These are phyloP conservation scores for Ogataea hybrid DNA, from an alignment of 1,139 yeast genomes.

Conservation along the genomic window DNA sequence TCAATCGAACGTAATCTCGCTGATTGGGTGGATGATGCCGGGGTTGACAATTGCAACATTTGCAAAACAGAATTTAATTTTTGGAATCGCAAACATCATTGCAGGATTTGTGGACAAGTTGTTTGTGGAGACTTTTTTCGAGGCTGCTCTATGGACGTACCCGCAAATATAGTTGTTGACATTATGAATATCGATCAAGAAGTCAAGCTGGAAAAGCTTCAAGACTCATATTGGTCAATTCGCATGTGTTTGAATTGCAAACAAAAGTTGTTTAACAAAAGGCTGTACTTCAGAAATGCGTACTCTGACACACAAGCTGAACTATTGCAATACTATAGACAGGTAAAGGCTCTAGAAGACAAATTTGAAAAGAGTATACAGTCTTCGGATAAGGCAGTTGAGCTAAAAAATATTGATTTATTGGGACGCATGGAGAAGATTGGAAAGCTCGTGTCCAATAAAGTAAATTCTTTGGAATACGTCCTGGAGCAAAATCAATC, in stretches of 20 bases:
- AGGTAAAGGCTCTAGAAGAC: constrained; percentile 36
- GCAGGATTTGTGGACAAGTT: constrained; percentile 61
- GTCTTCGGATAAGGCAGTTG: constrained; percentile 9
- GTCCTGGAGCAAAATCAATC: constrained; percentile 4
- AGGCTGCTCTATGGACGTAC: constrained; percentile 74
- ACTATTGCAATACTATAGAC: constrained; percentile 36
- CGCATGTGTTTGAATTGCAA: constrained; percentile 67
- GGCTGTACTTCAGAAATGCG: constrained; percentile 46
- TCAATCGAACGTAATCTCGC: constrained; percentile 52
- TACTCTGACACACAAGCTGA: constrained; percentile 17
- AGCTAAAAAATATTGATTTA: constrained; percentile 13
- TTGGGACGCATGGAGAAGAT: constrained; percentile 24
- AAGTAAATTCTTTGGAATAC: constrained; percentile 7
- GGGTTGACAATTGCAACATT: constrained; percentile 54
- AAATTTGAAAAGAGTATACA: constrained; percentile 36
- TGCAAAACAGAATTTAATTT: constrained; percentile 61
- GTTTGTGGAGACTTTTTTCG: constrained; percentile 69
- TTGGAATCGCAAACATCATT: constrained; percentile 62
- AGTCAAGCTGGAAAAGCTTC: background rate
- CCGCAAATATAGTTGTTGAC: constrained; percentile 48
- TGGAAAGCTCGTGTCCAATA: constrained; percentile 17
- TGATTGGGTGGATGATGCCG: constrained; percentile 65
- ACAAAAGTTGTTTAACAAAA: constrained; percentile 53
- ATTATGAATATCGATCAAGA: constrained; percentile 34
- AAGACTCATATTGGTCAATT: constrained; percentile 6